phyloP scores from a whole-genome alignment of 331 rosid species.

The Cydonia oblonga region DNA sequence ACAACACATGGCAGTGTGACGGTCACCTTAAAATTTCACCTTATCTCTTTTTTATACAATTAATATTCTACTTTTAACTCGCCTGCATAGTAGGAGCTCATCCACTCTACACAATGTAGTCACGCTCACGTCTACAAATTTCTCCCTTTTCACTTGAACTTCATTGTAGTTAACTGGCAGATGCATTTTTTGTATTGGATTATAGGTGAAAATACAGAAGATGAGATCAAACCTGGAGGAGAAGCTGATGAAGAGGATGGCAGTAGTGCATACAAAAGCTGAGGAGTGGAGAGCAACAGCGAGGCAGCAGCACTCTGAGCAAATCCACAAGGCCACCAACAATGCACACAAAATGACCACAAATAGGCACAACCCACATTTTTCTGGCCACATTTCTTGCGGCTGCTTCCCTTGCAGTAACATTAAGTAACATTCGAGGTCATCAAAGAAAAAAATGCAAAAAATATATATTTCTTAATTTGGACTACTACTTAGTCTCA shows the following conservation, averaged over 20 bases:
- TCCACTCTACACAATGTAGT: background rate
- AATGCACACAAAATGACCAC: constrained; percentile 40
- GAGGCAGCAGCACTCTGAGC: constrained; percentile 64
- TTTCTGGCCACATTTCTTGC: constrained; percentile 45
- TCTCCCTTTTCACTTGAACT: background rate
- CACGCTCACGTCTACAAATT: background rate
- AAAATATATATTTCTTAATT: no score
- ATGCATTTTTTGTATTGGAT: background rate
- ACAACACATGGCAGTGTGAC: no score
- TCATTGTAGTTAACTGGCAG: background rate
- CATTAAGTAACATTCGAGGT: background rate
- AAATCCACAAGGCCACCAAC: constrained; percentile 44
- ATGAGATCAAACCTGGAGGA: constrained; percentile 89
- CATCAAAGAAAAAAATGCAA: constrained; percentile 1
- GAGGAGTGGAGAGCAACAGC: constrained; percentile 79
- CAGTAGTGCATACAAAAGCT: constrained; percentile 73
- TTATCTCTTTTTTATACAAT: no score
- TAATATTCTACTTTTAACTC: background rate
- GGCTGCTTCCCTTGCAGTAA: constrained; percentile 81
- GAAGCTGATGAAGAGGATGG: constrained; percentile 83
- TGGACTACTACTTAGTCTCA: no score
- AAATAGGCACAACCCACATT: constrained; percentile 27
- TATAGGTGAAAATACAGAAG: constrained; percentile 81
- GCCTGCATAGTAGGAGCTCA: background rate
- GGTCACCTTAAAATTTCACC: no score